A percentile compares a stretch with the other conserved stretches of the same genome.
Conservation (phyloP, 345 rosid genomes). For the Brassica carinata region DNA sequence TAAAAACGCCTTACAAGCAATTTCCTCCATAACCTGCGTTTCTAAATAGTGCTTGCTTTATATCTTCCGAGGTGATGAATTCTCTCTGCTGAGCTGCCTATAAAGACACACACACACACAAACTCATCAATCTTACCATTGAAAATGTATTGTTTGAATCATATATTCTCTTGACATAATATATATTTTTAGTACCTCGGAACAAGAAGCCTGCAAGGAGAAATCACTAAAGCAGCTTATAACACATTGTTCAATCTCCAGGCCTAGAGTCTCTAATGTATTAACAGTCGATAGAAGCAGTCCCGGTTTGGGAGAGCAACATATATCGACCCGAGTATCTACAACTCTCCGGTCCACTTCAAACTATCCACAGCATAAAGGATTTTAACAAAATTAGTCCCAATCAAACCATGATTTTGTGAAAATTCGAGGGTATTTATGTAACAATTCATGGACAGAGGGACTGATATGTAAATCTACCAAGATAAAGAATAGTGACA, state of each 20-base stretch:
- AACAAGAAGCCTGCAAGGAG: slow-evolving; percentile 90
- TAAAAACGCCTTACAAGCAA: slow-evolving; percentile 46
- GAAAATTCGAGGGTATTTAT: neutral
- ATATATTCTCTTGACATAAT: neutral
- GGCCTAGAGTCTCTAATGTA: slow-evolving; percentile 81
- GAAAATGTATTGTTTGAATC: neutral
- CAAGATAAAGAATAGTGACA: neutral
- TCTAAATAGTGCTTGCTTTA: slow-evolving; percentile 83
- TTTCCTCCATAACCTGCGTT: slow-evolving; percentile 98
- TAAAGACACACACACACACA: neutral
- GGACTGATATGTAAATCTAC: slow-evolving; percentile 10
- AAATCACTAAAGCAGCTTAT: slow-evolving; percentile 91
- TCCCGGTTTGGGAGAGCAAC: slow-evolving; percentile 85
- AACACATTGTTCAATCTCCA: slow-evolving; percentile 91
- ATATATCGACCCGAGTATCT: slow-evolving; percentile 68
- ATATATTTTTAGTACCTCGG: slow-evolving; percentile 51
- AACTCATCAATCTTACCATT: neutral
- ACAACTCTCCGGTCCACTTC: slow-evolving; percentile 61
- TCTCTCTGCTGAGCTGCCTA: slow-evolving; percentile 60
- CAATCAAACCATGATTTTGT: neutral
- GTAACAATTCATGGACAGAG: neutral
- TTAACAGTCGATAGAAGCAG: slow-evolving; percentile 71
- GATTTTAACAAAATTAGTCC: neutral
- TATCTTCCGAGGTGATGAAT: slow-evolving; percentile 60
- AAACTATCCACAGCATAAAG: slow-evolving; percentile 55